A percentile compares a stretch with the other conserved stretches of the same genome.
Evolutionary conservation across 495 filamentous ascomycete species (phyloP).

Genomic region (Hypoxylon trugodes): DNA sequence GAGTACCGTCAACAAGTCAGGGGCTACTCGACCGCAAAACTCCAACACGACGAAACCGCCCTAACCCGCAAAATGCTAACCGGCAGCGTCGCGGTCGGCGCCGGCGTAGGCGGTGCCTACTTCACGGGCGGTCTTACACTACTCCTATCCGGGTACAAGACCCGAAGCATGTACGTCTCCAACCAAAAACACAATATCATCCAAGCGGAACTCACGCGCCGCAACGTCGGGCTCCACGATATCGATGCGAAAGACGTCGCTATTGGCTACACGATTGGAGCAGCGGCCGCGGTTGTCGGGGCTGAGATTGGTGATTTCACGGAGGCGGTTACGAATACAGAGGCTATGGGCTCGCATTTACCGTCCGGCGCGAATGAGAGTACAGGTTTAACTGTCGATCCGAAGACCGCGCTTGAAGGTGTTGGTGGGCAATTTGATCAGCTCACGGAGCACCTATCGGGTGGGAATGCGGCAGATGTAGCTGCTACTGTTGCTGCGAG

Average conservation of each 20-base stretch:
- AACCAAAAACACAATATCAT: slow-evolving; percentile 22
- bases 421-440: slow-evolving; percentile 9
- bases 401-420: not conserved
- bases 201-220: slow-evolving; percentile 9
- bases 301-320: slow-evolving; percentile 16
- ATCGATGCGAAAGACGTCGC: slow-evolving; percentile 8
- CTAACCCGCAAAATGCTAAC: slow-evolving; percentile 8
- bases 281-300: not conserved
- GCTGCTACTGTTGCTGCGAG: not conserved
- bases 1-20: slow-evolving; percentile 5
- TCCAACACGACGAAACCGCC: slow-evolving; percentile 12
- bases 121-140: slow-evolving; percentile 8
- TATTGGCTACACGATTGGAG: not conserved
- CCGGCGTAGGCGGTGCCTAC: not conserved
- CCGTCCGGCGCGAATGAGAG: slow-evolving; percentile 9
- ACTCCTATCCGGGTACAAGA: slow-evolving; percentile 11
- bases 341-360: slow-evolving; percentile 13
- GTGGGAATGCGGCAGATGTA: not conserved
- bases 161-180: slow-evolving; percentile 15
- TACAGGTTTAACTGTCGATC: slow-evolving; percentile 16
- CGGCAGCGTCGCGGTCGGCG: slow-evolving; percentile 2
- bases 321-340: slow-evolving; percentile 14
- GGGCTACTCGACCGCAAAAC: not conserved
- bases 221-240: slow-evolving; percentile 3
- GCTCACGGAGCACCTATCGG: not conserved